Evolutionary conservation across 1,139 yeast genomes (phyloP).

Genomic region (Meyerozyma sp.): DNA sequence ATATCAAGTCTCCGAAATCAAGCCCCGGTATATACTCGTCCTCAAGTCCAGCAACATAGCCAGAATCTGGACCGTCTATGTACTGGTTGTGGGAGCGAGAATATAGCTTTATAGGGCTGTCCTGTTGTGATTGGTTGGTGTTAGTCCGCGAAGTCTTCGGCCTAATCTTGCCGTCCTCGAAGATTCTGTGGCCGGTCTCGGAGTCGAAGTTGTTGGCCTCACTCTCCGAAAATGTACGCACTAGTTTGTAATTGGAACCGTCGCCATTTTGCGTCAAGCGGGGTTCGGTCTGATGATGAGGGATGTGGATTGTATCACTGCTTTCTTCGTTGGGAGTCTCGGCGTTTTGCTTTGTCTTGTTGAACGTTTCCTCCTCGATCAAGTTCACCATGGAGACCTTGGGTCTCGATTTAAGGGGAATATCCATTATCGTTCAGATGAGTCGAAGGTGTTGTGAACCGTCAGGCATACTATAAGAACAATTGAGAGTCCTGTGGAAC

Average conservation of each 20-base stretch:
- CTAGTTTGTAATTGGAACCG: slow-evolving; percentile 19
- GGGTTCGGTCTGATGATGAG: slow-evolving; percentile 2
- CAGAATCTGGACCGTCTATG: slow-evolving; percentile 10
- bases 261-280: not conserved
- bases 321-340: slow-evolving; percentile 3
- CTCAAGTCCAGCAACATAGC: slow-evolving; percentile 41
- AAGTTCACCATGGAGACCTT: slow-evolving; percentile 36
- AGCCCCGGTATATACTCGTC: slow-evolving; percentile 73
- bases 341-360: slow-evolving; percentile 2
- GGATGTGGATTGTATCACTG: slow-evolving; percentile 1
- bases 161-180: slow-evolving; percentile 44
- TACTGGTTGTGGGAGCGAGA: slow-evolving; percentile 28
- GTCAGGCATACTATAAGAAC: not conserved
- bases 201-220: slow-evolving; percentile 50
- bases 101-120: slow-evolving; percentile 17
- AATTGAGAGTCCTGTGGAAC: not conserved
- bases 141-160: slow-evolving; percentile 16
- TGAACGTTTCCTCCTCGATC: slow-evolving; percentile 23
- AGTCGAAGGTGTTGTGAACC: not conserved
- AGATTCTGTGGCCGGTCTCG: slow-evolving; percentile 46
- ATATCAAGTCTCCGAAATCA: slow-evolving; percentile 42
- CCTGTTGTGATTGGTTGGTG: not conserved
- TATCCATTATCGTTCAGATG: slow-evolving; percentile 23
- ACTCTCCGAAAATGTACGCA: slow-evolving; percentile 52
- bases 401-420: slow-evolving; percentile 40